Conservation (phyloP, 2,329 filamentous ascomycete species). For the Arachnomyces sp. region DNA sequence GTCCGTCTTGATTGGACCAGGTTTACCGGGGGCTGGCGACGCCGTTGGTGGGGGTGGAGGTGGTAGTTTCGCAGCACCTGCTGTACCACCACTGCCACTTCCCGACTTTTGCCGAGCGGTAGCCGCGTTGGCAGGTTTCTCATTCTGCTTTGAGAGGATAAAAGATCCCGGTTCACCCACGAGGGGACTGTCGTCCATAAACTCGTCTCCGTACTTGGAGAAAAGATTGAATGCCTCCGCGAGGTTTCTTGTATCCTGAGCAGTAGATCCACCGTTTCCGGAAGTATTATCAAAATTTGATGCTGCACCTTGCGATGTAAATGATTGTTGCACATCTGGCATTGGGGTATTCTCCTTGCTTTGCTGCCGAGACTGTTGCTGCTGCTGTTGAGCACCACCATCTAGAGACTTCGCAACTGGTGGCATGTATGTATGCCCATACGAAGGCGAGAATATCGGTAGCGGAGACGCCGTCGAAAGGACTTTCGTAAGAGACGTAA, state of each 20-base stretch:
- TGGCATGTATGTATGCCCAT: slow-evolving; percentile 52
- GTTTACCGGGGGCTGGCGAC: not conserved
- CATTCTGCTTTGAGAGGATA: slow-evolving; percentile 41
- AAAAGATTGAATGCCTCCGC: slow-evolving; percentile 44
- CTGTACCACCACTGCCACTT: not conserved
- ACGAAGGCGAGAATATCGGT: slow-evolving; percentile 50
- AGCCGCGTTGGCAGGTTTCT: slow-evolving; percentile 14
- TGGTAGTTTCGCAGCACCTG: slow-evolving; percentile 3
- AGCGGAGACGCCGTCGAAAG: slow-evolving; percentile 46
- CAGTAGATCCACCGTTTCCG: slow-evolving; percentile 3
- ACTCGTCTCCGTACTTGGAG: slow-evolving; percentile 50
- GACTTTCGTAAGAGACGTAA: slow-evolving; percentile 48
- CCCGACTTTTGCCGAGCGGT: slow-evolving; percentile 14
- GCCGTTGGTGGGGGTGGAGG: slow-evolving; percentile 8
- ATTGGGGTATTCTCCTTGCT: slow-evolving; percentile 44
- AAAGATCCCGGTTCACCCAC: slow-evolving; percentile 56
- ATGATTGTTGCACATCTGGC: slow-evolving; percentile 27
- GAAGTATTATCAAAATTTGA: slow-evolving; percentile 9
- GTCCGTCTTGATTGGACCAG: slow-evolving; percentile 19
- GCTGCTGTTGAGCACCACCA: slow-evolving; percentile 23
- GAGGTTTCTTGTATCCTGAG: slow-evolving; percentile 33
- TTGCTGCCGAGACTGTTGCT: slow-evolving; percentile 28
- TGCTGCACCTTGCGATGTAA: slow-evolving; percentile 21
- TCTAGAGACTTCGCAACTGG: slow-evolving; percentile 36
- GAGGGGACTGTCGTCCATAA: slow-evolving; percentile 56